Conservation (phyloP, 2,329 filamentous ascomycete genomes). For the Colletotrichum melonis region DNA sequence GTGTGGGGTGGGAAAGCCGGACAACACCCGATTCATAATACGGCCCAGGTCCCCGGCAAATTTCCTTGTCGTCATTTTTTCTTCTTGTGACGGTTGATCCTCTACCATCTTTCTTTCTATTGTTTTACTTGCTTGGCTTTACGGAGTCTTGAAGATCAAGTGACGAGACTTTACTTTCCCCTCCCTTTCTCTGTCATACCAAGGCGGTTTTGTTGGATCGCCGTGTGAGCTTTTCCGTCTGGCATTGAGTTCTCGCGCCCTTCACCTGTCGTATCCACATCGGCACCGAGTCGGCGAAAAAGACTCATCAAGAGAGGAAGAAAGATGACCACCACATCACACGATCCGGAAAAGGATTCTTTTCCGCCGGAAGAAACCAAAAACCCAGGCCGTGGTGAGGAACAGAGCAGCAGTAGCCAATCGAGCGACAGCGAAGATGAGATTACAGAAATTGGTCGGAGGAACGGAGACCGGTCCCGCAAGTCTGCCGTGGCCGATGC, state of each 20-base stretch:
- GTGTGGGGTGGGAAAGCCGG: conserved; percentile 18
- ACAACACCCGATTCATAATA: conserved; percentile 25
- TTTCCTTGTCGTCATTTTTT: conserved; percentile 25
- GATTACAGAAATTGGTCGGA: conserved; percentile 19
- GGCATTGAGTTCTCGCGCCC: not conserved
- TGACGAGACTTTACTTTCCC: not conserved
- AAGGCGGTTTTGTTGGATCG: not conserved
- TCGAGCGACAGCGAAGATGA: conserved; percentile 29
- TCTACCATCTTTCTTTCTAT: conserved; percentile 12
- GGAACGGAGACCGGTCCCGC: conserved; percentile 18
- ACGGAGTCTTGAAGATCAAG: not conserved
- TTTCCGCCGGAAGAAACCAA: conserved; percentile 19
- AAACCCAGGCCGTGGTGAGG: not conserved
- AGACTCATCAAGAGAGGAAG: not conserved
- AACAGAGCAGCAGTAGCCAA: conserved; percentile 6
- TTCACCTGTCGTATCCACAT: not conserved
- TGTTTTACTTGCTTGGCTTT: conserved; percentile 7
- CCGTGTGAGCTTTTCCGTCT: not conserved
- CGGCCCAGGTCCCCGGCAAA: conserved; percentile 17
- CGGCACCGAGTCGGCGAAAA: conserved; percentile 31
- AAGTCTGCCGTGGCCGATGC: not conserved
- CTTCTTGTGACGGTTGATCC: not conserved
- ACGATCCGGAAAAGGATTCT: conserved; percentile 31
- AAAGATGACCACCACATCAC: conserved; percentile 14
- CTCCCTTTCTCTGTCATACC: not conserved